Evolutionary conservation across 768 basidiomycete genomes (phyloP), one percentile per base, ranked within the genome.

Genomic region (Dacryopinax primogenitus): DNA sequence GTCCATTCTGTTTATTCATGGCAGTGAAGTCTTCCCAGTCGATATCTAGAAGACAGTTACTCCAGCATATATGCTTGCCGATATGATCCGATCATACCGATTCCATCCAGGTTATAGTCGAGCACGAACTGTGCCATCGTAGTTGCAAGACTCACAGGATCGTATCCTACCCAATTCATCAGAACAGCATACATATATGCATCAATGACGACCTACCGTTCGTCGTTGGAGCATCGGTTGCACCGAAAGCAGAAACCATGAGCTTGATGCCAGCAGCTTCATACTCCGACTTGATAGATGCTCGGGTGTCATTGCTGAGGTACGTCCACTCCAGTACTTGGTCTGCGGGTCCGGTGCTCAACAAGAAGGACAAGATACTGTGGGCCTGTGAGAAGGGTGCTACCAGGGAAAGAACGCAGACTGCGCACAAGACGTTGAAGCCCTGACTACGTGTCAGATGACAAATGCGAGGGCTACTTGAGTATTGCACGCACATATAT

Each of bases 61-160:
- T n/a, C n/a, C n/a, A n/a, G n/a, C n/a, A n/a, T n/a, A n/a, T n/a
- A n/a, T n/a, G n/a, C n/a, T n/a, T n/a, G n/a, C n/a, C n/a, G n/a
- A n/a, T n/a, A n/a, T n/a, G n/a, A n/a, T n/a, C n/a, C n/a, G n/a
- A n/a, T n/a, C n/a, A 18, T 44, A 44, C 41, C 41, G 26, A 87
- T 81, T 61, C 87, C 87, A 69, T 88, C 86, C 21, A 88, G 74
- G 61, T 76, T 73, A 65, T 79, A 85, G 68, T 58, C 51, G 26
- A 58, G 26, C 15, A 58, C 51, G 26, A 23, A 58, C 30, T 58
- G 51, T 7, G 51, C 51, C 62, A 62, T 62, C 11, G 62, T 37
- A 23, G 33, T 62, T 9, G 62, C 62, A 2, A 62, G n/a, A 3
- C 12, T 33, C 13, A 33, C 33, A 16, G 33, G 32, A 21, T 62